Conservation (phyloP, 164 flowering plant species). For the Annona cherimola region DNA sequence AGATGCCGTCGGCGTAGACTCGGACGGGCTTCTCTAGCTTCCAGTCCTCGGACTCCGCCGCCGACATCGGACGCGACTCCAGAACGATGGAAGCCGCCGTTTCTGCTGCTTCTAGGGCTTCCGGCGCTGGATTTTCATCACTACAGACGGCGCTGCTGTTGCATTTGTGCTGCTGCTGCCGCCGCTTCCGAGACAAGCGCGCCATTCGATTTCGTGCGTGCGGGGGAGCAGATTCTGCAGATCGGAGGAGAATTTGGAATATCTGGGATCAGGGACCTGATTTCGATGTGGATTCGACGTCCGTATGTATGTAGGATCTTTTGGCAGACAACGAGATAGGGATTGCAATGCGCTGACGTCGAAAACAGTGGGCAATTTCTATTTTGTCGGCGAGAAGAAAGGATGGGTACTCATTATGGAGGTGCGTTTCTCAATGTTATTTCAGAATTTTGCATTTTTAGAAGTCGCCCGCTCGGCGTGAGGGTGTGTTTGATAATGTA, state of each 20-base stretch:
- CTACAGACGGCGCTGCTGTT: background rate
- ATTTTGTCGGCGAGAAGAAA: too few relatives aligned
- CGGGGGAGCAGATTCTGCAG: constrained; percentile 1
- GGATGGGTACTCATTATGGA: too few relatives aligned
- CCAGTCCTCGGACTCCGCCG: background rate
- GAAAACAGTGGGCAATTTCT: too few relatives aligned
- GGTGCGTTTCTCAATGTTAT: too few relatives aligned
- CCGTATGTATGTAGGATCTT: too few relatives aligned
- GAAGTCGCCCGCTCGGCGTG: too few relatives aligned
- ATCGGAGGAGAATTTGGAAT: background rate
- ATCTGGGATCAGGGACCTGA: background rate
- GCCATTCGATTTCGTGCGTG: constrained; percentile 5
- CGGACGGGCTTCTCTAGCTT: constrained; percentile 15
- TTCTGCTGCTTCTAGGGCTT: background rate
- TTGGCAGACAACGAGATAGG: too few relatives aligned
- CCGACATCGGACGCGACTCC: background rate
- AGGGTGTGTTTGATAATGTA: too few relatives aligned
- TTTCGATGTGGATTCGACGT: background rate
- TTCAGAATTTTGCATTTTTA: too few relatives aligned
- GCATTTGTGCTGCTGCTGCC: background rate
- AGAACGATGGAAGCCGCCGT: background rate
- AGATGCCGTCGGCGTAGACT: constrained; percentile 27
- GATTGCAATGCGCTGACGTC: too few relatives aligned
- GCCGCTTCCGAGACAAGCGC: constrained; percentile 8
- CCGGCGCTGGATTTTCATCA: background rate